A percentile compares a stretch with the other conserved stretches of the same genome.
phyloP scores from a whole-genome alignment of 2,329 filamentous ascomycete species.

The Sphaerulina populicola region DNA sequence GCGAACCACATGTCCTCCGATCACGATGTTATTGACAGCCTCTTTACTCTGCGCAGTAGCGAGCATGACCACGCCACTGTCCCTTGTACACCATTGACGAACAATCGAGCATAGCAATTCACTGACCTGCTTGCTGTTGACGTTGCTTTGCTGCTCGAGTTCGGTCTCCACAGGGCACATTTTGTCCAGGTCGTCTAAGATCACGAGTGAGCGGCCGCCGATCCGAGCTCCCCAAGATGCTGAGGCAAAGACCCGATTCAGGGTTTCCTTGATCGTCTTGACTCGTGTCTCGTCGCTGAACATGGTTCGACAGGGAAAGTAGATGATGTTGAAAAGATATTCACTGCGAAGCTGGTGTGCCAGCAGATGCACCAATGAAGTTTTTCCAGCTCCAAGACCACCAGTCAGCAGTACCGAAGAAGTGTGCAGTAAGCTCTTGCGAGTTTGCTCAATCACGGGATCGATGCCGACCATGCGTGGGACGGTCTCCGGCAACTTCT shows the following conservation, averaged over 20 bases:
- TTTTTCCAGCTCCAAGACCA: slow-evolving; percentile 83
- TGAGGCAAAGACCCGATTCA: slow-evolving; percentile 74
- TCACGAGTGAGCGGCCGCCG: slow-evolving; percentile 72
- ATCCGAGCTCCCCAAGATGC: slow-evolving; percentile 86
- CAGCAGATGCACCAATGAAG: slow-evolving; percentile 66
- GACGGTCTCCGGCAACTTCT: slow-evolving; percentile 47
- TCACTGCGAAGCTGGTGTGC: slow-evolving; percentile 64
- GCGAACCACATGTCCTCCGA: slow-evolving; percentile 83
- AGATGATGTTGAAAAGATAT: slow-evolving; percentile 70
- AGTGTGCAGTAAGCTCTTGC: slow-evolving; percentile 68
- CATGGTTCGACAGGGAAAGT: slow-evolving; percentile 77
- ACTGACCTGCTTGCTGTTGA: slow-evolving; percentile 82
- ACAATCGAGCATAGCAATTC: slow-evolving; percentile 79
- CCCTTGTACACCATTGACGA: slow-evolving; percentile 70
- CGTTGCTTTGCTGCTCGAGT: slow-evolving; percentile 87
- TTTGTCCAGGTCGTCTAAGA: slow-evolving; percentile 88
- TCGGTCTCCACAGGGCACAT: slow-evolving; percentile 91
- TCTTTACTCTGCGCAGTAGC: slow-evolving; percentile 92
- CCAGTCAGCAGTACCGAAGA: slow-evolving; percentile 88
- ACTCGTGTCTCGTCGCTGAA: slow-evolving; percentile 87
- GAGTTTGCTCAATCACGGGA: slow-evolving; percentile 59
- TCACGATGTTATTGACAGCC: slow-evolving; percentile 77
- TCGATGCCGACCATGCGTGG: slow-evolving; percentile 78
- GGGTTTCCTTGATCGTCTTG: slow-evolving; percentile 80
- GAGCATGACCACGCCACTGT: slow-evolving; percentile 74